Percentiles rank a stretch among this genome's conserved stretches.
Evolutionary conservation across 2,329 filamentous ascomycete genomes (phyloP).

Genomic region (Trichoderma sp.): DNA sequence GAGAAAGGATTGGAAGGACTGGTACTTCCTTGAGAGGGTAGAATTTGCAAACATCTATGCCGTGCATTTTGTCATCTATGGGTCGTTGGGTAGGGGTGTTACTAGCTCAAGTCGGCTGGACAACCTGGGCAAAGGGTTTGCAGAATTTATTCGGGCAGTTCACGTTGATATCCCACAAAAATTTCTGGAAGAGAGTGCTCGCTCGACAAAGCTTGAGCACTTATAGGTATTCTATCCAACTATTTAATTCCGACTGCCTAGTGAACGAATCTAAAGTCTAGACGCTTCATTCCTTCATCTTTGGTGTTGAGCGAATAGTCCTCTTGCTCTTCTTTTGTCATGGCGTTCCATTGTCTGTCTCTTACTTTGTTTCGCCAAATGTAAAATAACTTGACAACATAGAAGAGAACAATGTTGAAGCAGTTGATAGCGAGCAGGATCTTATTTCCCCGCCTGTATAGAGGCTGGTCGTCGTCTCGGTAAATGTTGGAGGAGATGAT

Average conservation of each 20-base stretch:
- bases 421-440: constrained; percentile 47
- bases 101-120: constrained; percentile 49
- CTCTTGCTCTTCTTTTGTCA: constrained; percentile 42
- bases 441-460: constrained; percentile 46
- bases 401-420: constrained; percentile 49
- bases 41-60: constrained; percentile 45
- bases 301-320: constrained; percentile 38
- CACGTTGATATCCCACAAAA: constrained; percentile 25
- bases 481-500: constrained; percentile 41
- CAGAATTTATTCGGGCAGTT: constrained; percentile 43
- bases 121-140: constrained; percentile 52
- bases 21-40: constrained; percentile 44
- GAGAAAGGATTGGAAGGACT: constrained; percentile 33
- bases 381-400: constrained; percentile 53
- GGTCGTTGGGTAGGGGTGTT: constrained; percentile 44
- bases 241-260: constrained; percentile 22
- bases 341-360: constrained; percentile 45
- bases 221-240: not conserved
- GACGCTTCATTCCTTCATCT: constrained; percentile 45
- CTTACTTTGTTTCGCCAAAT: constrained; percentile 45
- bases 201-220: not conserved
- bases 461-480: constrained; percentile 34
- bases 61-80: constrained; percentile 52
- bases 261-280: constrained; percentile 44
- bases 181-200: constrained; percentile 6